Evolutionary conservation across 1,284 basidiomycete species (phyloP).

Genomic region (Cystobasidium sp.): DNA sequence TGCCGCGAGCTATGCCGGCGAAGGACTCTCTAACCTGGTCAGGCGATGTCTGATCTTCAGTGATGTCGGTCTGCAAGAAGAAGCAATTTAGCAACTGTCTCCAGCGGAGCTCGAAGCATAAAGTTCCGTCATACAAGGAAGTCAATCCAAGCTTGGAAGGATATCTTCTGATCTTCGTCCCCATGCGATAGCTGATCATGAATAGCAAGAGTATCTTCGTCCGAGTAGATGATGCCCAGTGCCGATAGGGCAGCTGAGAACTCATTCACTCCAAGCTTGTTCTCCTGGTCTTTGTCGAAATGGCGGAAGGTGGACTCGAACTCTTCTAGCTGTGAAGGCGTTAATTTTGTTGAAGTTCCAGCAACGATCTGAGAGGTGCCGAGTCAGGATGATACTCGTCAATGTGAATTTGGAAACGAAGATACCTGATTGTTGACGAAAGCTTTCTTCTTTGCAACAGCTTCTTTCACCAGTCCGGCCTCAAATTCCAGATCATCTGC

Average conservation of each 20-base stretch:
- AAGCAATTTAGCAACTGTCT: background rate
- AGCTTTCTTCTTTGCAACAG: slow-evolving; percentile 83
- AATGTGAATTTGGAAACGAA: background rate
- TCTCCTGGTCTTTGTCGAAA: slow-evolving; percentile 91
- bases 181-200: slow-evolving; percentile 63
- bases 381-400: background rate
- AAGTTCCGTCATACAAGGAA: slow-evolving; percentile 69
- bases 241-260: slow-evolving; percentile 91
- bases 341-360: slow-evolving; percentile 85
- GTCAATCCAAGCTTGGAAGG: slow-evolving; percentile 93
- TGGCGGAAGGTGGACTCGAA: slow-evolving; percentile 97
- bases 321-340: slow-evolving; percentile 93
- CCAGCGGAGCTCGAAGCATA: background rate
- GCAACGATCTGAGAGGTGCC: slow-evolving; percentile 76
- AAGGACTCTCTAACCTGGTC: slow-evolving; percentile 93
- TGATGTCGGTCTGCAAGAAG: slow-evolving; percentile 77
- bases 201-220: slow-evolving; percentile 13
- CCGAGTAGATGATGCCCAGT: slow-evolving; percentile 68
- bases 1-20: slow-evolving; percentile 85
- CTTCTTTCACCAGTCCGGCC: slow-evolving; percentile 78
- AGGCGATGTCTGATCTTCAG: slow-evolving; percentile 89
- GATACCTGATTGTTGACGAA: slow-evolving; percentile 93
- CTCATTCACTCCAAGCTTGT: slow-evolving; percentile 81
- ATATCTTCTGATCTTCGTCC: slow-evolving; percentile 83
- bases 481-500: slow-evolving; percentile 90